These are phyloP conservation scores for Globisporangium rhizosaccharum DNA, from an alignment of 352 stramenopile species.

Conservation along the genomic window DNA sequence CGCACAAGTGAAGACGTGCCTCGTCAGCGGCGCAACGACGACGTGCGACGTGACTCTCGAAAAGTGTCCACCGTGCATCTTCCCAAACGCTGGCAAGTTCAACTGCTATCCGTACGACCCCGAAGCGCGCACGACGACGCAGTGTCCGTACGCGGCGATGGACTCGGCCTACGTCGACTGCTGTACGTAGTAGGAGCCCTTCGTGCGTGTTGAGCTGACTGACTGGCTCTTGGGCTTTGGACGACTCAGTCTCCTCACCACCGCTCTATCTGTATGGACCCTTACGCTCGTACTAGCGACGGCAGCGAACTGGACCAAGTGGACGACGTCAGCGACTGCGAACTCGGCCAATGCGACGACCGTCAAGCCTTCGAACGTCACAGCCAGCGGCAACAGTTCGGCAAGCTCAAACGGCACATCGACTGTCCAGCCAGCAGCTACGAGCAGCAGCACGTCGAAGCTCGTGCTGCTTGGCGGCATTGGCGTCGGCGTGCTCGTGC, in stretches of 20 bases:
- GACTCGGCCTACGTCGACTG: conserved; percentile 57
- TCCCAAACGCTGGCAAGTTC: conserved; percentile 39
- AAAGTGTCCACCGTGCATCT: conserved; percentile 62
- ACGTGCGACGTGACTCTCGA: conserved; percentile 6
- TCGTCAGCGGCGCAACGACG: background rate
- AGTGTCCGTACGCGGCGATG: conserved; percentile 43
- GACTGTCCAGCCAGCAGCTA: background rate
- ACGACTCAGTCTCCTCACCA: no score
- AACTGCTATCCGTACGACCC: conserved; percentile 64
- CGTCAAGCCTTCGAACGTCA: conserved; percentile 3
- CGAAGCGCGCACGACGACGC: conserved; percentile 34
- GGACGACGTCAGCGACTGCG: conserved; percentile 5
- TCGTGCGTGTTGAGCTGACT: background rate
- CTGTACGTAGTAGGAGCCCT: conserved; percentile 32
- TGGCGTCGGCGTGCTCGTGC: conserved; percentile 39
- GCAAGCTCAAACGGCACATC: background rate
- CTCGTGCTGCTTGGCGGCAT: conserved; percentile 50
- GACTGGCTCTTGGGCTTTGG: background rate
- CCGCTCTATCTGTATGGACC: background rate
- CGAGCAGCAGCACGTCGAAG: conserved; percentile 9
- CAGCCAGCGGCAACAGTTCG: conserved; percentile 17
- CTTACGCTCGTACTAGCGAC: conserved; percentile 15
- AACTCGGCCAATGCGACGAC: conserved; percentile 6
- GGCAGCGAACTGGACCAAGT: conserved; percentile 11
- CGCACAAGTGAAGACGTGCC: conserved; percentile 8